Base-by-base conservation (phyloP, 495 filamentous ascomycete genomes). In the Cudoniella acicularis region DNA sequence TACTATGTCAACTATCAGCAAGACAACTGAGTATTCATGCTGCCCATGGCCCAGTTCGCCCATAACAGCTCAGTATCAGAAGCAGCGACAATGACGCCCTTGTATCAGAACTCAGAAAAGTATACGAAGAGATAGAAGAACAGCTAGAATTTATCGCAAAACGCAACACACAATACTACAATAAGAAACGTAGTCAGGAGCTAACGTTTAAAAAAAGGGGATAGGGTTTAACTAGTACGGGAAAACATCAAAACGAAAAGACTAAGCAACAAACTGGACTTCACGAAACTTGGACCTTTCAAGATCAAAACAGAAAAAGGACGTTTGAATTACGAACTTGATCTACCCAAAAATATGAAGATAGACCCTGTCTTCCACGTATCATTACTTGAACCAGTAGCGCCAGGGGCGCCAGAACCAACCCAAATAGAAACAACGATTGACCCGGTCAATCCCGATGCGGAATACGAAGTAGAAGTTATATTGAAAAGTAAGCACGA, bases 201-300 rank as follows among this genome's bases (percentile, higher is more conserved):
- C 30, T 13, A 36, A 59, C 52, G 46, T 62, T 68, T 40, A 67
- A n/a, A 67, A 61, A 54, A 56, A 58, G 61, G 60, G 60, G 59
- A 66, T 63, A 66, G 69, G 64, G 64, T 74, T 46, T 71, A 70
- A 22, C 65, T 74, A 13, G 41, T 64, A 52, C 59, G 49, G 27
- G 54, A 56, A 52, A 72, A 72, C 51, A 67, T 74, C 42, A 69
- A 67, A 62, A 70, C 54, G 2, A 70, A 69, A 56, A 26, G 63
- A 66, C 49, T 46, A 61, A 73, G 56, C 24, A 51, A 67, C 18
- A 72, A 74, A 60, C 52, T 74, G 17, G 50, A 73, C 23, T 57
- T 69, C 56, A 66, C 64, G 42, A 56, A 67, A 49, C 10, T 73
- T 56, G 54, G 64, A 64, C 59, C 30, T 62, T 61, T 70, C 49